Conservation (phyloP, 768 basidiomycete species). For the Russula ochroleuca region DNA sequence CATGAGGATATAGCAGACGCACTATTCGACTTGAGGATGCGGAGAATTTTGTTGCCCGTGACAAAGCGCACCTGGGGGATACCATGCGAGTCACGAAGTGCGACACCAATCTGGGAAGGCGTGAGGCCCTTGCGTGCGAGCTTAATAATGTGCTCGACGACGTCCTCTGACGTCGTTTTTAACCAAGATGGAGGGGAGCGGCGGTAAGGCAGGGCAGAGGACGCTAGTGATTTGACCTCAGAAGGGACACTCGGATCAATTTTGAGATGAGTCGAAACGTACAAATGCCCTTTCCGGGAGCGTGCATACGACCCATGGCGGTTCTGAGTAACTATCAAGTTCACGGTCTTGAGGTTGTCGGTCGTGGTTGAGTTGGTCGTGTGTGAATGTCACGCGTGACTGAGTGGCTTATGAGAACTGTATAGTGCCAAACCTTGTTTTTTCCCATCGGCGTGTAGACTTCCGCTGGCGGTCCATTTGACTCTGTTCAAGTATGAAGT, state of each 20-base stretch:
- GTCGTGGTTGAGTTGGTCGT: conserved; percentile 29
- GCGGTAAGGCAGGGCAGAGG: conserved; percentile 97
- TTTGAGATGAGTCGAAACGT: conserved; percentile 33
- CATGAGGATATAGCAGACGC: conserved; percentile 34
- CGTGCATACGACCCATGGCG: conserved; percentile 97
- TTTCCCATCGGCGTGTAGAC: conserved; percentile 27
- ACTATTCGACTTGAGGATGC: conserved; percentile 95
- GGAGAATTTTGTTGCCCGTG: conserved; percentile 98
- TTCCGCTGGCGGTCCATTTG: neutral
- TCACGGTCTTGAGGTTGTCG: conserved; percentile 25
- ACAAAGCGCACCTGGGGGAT: conserved; percentile 98
- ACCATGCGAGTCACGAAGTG: conserved; percentile 96
- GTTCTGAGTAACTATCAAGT: conserved; percentile 28
- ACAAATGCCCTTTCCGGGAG: conserved; percentile 99
- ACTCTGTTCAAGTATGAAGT: conserved; percentile 70
- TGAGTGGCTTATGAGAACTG: conserved; percentile 41
- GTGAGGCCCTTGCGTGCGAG: conserved; percentile 97
- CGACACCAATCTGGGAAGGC: conserved; percentile 97
- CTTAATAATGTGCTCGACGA: conserved; percentile 94
- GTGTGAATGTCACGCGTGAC: conserved; percentile 35
- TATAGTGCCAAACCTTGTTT: conserved; percentile 62
- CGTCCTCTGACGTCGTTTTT: conserved; percentile 93
- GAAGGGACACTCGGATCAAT: conserved; percentile 1
- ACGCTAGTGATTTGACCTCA: conserved; percentile 43
- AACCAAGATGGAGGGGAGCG: conserved; percentile 94